Evolutionary conservation across 495 filamentous ascomycete species (phyloP).

Genomic region (Aspergillus saccharolyticus): DNA sequence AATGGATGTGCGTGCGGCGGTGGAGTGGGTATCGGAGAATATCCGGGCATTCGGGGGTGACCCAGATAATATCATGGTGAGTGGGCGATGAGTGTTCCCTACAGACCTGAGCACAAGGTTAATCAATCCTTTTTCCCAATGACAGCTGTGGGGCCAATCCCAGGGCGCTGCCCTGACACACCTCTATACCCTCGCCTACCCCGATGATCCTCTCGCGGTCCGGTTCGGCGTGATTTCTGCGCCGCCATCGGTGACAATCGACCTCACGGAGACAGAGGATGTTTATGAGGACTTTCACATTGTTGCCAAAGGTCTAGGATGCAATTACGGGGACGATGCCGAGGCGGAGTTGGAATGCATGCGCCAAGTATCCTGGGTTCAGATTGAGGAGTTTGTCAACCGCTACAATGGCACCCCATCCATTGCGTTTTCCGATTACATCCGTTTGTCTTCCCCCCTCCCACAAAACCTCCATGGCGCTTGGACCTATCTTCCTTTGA

Average conservation of each 20-base stretch:
- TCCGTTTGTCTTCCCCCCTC: constrained; percentile 24
- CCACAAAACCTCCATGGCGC: too few relatives aligned
- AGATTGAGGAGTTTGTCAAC: too few relatives aligned
- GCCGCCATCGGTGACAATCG: background rate
- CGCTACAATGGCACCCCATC: too few relatives aligned
- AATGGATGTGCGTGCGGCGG: constrained; percentile 54
- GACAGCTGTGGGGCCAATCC: constrained; percentile 33
- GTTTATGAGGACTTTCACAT: constrained; percentile 29
- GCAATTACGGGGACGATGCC: constrained; percentile 19
- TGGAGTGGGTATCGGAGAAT: constrained; percentile 31
- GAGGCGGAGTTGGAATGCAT: constrained; percentile 36
- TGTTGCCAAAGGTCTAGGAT: constrained; percentile 35
- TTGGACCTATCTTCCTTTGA: too few relatives aligned
- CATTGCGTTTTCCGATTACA: too few relatives aligned
- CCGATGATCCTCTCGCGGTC: constrained; percentile 3
- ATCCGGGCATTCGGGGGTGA: constrained; percentile 15
- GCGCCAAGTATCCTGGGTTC: constrained; percentile 24
- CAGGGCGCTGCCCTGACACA: constrained; percentile 19
- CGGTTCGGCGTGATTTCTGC: background rate
- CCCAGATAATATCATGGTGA: constrained; percentile 31
- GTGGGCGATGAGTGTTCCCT: too few relatives aligned
- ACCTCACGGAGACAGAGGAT: background rate
- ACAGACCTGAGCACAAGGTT: too few relatives aligned
- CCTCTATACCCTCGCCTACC: constrained; percentile 8
- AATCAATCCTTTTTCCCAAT: too few relatives aligned